Evolutionary conservation across 2,329 filamentous ascomycete species (phyloP).

Genomic region (Microsporum canis): DNA sequence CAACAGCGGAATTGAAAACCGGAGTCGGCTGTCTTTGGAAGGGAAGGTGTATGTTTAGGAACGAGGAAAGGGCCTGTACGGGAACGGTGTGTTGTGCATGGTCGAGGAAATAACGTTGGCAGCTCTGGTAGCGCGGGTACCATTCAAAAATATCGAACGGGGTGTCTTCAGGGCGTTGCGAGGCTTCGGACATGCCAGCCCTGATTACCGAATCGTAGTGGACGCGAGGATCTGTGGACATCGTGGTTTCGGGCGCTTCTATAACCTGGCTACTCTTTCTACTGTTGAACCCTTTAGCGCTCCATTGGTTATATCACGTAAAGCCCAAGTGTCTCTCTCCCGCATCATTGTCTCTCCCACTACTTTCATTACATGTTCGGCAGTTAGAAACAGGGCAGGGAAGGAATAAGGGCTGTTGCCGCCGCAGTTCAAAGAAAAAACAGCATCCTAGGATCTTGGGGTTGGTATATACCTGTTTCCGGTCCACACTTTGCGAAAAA

Average conservation of each 20-base stretch:
- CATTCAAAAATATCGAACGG: conserved; percentile 65
- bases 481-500: background rate
- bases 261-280: conserved; percentile 1
- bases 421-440: conserved; percentile 5
- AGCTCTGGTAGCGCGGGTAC: conserved; percentile 84
- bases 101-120: conserved; percentile 82
- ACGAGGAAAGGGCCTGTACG: conserved; percentile 78
- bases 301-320: background rate
- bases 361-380: background rate
- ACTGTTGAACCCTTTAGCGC: conserved; percentile 3
- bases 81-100: conserved; percentile 72
- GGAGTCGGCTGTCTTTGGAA: conserved; percentile 57
- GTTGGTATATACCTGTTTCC: conserved; percentile 1
- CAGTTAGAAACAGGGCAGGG: background rate
- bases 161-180: conserved; percentile 30
- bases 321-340: background rate
- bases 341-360: background rate
- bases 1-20: conserved; percentile 30
- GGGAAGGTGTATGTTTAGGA: conserved; percentile 83
- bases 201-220: conserved; percentile 30
- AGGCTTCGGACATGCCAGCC: conserved; percentile 27
- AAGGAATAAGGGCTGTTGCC: background rate
- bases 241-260: background rate
- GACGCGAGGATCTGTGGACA: conserved; percentile 7
- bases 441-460: background rate